Evolutionary conservation across 176 grass and related monocot species (phyloP), one percentile per base, ranked within the genome.

Genomic region (Oryza punctata): DNA sequence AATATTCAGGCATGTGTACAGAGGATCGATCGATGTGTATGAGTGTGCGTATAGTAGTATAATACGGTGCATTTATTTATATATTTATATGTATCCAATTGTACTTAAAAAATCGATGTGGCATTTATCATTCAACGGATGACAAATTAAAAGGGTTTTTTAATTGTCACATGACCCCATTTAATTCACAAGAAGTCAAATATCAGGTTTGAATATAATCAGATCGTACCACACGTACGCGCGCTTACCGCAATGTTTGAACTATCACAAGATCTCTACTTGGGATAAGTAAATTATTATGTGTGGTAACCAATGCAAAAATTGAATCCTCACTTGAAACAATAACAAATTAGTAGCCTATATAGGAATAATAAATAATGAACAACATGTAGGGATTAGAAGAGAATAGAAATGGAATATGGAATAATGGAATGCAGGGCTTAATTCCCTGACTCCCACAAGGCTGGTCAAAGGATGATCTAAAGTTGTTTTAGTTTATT

Each of bases 331-430:
- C 29, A 10, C 21, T 69, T 60, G 54, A 81, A 90, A 52, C 65
- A 70, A 82, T 52, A 54, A 28, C 67, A 84, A 86, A 72, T 29
- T 25, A 40, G 54, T 12, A 41, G 5, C 72, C 18, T 89, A 25
- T 28, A 64, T n/a, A n/a, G n/a, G n/a, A n/a, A 54, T 23, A 71
- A 76, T 87, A 84, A 24, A 80, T 87, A 87, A 76, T 30, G 63
- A 23, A 61, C 32, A 33, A 8, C 64, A 27, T 65, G 41, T 28
- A 75, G 54, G 88, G 84, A 92, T 87, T 77, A 88, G 87, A 88
- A 87, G 81, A 68, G 92, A 91, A 88, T 86, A 84, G 83, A 89
- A 78, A 59, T 9, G 23, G 79, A 85, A 91, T 93, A 73, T 57
- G 59, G 89, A 84, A 84, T 82, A 90, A 82, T 82, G 54, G 75